These are phyloP conservation scores for Zychaea mexicana DNA, from an alignment of 371 early-diverging fungal species.

Conservation along the genomic window DNA sequence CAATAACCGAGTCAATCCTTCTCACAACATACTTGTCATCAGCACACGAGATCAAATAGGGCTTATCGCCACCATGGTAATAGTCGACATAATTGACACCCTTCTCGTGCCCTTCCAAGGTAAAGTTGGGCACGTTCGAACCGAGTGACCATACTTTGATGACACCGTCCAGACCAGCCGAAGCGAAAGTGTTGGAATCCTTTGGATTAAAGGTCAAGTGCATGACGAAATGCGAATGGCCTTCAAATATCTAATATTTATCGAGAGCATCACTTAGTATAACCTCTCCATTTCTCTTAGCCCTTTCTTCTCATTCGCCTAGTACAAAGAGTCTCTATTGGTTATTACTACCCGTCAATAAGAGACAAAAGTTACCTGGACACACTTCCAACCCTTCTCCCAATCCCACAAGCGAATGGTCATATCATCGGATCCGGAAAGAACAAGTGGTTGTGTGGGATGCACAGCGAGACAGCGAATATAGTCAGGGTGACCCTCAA, in stretches of 20 bases:
- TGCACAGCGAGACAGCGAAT: conserved; percentile 97
- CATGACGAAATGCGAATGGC: conserved; percentile 99
- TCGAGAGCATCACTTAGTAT: neutral
- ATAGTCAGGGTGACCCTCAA: conserved; percentile 99
- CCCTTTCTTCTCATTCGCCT: too few species aligned
- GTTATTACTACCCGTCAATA: too few species aligned
- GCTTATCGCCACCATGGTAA: conserved; percentile 94
- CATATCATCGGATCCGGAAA: conserved; percentile 98
- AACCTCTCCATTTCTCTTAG: too few species aligned
- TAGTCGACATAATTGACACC: conserved; percentile 96
- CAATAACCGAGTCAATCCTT: too few species aligned
- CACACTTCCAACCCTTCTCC: conserved; percentile 97
- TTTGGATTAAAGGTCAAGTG: conserved; percentile 95
- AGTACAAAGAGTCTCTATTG: too few species aligned
- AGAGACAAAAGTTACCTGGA: too few species aligned
- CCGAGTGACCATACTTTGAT: conserved; percentile 93
- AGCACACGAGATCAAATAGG: conserved; percentile 90
- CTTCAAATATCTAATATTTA: conserved; percentile 82
- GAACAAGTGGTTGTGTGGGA: conserved; percentile 90
- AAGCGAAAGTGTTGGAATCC: conserved; percentile 95
- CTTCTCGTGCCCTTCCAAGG: conserved; percentile 92
- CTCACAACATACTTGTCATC: conserved; percentile 90
- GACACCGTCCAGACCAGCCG: conserved; percentile 89
- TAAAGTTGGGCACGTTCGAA: conserved; percentile 85
- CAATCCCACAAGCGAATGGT: conserved; percentile 99